A percentile compares a stretch with the other conserved stretches of the same genome.
phyloP scores from a whole-genome alignment of 2,329 filamentous ascomycete genomes.

The Dactylonectria estremocensis region DNA sequence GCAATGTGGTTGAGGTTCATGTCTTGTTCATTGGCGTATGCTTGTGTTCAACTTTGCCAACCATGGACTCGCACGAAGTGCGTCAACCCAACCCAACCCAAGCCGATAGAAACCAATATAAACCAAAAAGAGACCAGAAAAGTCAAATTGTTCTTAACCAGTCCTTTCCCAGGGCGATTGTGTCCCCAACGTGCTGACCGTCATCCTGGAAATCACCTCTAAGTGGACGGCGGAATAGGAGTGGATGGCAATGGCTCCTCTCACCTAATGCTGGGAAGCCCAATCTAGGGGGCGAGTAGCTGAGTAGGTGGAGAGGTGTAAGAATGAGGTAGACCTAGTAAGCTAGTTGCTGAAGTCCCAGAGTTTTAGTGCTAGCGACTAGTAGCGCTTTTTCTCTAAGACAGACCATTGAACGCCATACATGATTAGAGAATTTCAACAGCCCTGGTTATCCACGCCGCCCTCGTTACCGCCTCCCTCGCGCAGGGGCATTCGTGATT shows the following conservation, averaged over 20 bases:
- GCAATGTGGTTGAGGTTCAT: background rate
- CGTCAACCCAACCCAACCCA: background rate
- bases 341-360: constrained; percentile 31
- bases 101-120: no score
- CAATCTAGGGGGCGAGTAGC: constrained; percentile 34
- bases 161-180: constrained; percentile 15
- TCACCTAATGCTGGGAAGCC: background rate
- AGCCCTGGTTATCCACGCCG: background rate
- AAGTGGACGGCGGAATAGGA: constrained; percentile 11
- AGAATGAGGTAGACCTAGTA: constrained; percentile 19
- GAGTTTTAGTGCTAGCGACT: constrained; percentile 26
- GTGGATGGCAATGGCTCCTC: constrained; percentile 4
- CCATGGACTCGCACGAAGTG: constrained; percentile 5
- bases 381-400: constrained; percentile 21
- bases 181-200: constrained; percentile 12
- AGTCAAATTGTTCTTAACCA: constrained; percentile 4
- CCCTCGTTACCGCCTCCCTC: constrained; percentile 18
- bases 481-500: constrained; percentile 18
- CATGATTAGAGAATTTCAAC: constrained; percentile 13
- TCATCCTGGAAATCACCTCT: constrained; percentile 13
- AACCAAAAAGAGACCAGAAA: constrained; percentile 5
- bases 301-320: constrained; percentile 36
- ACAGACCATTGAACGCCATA: constrained; percentile 14
- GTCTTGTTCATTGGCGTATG: background rate
- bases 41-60: background rate